Evolutionary conservation across 2,329 filamentous ascomycete genomes (phyloP).

Genomic region (Apiospora phragmitis): DNA sequence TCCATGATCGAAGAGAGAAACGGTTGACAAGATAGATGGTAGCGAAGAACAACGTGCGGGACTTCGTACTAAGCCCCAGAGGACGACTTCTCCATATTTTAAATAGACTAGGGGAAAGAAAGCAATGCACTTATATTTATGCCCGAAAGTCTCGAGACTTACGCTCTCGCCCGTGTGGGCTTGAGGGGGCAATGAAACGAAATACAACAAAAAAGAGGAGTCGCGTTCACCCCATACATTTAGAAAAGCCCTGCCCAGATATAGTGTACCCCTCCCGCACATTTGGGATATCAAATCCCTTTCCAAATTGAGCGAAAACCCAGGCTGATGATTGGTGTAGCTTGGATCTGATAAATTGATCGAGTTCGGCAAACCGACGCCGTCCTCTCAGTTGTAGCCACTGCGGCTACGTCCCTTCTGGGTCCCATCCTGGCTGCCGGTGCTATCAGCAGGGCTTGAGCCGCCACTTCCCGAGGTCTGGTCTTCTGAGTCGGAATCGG

Average conservation of each 20-base stretch:
- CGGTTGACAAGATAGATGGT: too few species aligned
- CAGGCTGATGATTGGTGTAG: background rate
- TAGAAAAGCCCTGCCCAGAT: background rate
- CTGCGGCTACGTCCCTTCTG: constrained; percentile 14
- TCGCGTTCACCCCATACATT: background rate
- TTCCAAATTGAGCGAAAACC: background rate
- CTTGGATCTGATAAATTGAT: background rate
- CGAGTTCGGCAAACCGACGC: background rate
- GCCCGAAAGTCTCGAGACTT: background rate
- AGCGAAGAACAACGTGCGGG: background rate
- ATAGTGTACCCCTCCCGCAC: background rate
- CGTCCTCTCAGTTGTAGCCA: constrained; percentile 13
- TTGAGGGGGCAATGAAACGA: background rate
- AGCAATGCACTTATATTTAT: background rate
- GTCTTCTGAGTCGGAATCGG: background rate
- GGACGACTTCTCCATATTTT: background rate
- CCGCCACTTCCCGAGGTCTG: background rate
- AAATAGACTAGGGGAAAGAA: background rate
- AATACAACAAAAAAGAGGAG: background rate
- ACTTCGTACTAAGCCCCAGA: background rate
- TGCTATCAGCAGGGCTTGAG: constrained; percentile 11
- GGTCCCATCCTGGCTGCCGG: constrained; percentile 8
- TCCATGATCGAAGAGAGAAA: too few species aligned
- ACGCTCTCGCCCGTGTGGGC: background rate
- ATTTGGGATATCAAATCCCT: background rate